Conservation (phyloP, 139 green algal genomes). For the Tetradesmus lagerheimii region DNA sequence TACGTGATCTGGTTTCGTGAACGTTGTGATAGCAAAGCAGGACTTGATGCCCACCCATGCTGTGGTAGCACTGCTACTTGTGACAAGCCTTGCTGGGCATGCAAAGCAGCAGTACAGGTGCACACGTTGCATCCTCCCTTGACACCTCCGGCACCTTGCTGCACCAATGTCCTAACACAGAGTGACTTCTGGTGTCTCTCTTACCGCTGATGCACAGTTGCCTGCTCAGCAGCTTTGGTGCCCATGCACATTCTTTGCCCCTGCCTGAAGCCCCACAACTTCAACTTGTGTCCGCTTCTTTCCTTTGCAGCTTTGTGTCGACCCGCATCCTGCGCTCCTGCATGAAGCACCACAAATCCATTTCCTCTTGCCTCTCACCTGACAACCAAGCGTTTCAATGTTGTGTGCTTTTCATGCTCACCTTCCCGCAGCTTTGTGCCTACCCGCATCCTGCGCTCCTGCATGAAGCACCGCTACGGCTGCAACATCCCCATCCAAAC, state of each 20-base stretch:
- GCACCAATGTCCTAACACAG: no score
- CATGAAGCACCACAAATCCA: conserved; percentile 3
- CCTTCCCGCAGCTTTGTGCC: conserved; percentile 17
- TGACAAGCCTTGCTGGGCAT: background rate
- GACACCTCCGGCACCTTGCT: no score
- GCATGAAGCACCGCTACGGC: background rate
- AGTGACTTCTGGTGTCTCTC: background rate
- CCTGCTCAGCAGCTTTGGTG: background rate
- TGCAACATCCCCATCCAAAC: conserved; percentile 33
- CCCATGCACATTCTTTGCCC: background rate
- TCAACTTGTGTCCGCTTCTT: no score
- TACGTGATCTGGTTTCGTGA: no score
- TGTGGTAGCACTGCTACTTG: background rate
- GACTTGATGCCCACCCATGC: background rate
- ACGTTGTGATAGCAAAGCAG: background rate
- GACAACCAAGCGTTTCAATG: no score
- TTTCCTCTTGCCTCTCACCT: no score
- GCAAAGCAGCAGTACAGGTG: no score
- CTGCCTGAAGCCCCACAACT: background rate
- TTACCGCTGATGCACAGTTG: background rate
- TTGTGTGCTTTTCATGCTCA: background rate
- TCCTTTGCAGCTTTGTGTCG: conserved; percentile 28
- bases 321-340: conserved; percentile 25
- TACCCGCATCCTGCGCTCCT: conserved; percentile 24
- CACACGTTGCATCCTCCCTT: no score